phyloP scores from a whole-genome alignment of 352 stramenopile species.

The Pythium catenulatum region DNA sequence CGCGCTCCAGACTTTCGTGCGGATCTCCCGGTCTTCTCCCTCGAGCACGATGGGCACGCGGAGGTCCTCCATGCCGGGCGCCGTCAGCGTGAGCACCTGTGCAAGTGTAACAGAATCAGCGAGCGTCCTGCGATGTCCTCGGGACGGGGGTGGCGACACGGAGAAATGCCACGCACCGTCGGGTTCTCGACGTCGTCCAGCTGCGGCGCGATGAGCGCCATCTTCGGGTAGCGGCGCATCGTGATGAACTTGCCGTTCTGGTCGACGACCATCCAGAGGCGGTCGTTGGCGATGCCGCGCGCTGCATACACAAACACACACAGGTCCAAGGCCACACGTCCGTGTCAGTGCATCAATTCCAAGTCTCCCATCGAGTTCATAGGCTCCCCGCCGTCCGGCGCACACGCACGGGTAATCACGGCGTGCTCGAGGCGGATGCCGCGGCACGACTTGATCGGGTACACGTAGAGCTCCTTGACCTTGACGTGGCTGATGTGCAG shows the following conservation, averaged over 20 bases:
- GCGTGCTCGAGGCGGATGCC: constrained; percentile 73
- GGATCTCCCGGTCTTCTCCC: constrained; percentile 56
- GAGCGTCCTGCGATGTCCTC: too few species aligned
- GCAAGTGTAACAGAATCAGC: not conserved
- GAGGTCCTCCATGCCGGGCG: constrained; percentile 78
- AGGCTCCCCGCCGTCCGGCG: too few species aligned
- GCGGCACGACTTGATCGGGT: constrained; percentile 92
- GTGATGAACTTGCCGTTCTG: constrained; percentile 82
- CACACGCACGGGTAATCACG: constrained; percentile 63
- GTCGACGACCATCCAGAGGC: constrained; percentile 89
- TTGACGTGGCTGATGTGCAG: constrained; percentile 45
- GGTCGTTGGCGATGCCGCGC: constrained; percentile 83
- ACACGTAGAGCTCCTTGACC: constrained; percentile 78
- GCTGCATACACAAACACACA: constrained; percentile 41
- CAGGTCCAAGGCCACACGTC: not conserved
- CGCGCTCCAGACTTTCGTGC: constrained; percentile 81
- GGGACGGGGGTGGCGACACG: too few species aligned
- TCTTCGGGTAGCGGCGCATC: constrained; percentile 79
- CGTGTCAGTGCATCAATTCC: not conserved
- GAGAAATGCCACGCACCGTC: constrained; percentile 50
- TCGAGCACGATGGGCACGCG: constrained; percentile 74
- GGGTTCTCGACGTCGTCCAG: constrained; percentile 72
- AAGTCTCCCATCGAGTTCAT: not conserved
- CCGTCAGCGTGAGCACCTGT: constrained; percentile 77
- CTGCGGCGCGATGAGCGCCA: constrained; percentile 80